Base-by-base conservation (phyloP, 2,329 filamentous ascomycete species). In the Diaporthe citriasiana region DNA sequence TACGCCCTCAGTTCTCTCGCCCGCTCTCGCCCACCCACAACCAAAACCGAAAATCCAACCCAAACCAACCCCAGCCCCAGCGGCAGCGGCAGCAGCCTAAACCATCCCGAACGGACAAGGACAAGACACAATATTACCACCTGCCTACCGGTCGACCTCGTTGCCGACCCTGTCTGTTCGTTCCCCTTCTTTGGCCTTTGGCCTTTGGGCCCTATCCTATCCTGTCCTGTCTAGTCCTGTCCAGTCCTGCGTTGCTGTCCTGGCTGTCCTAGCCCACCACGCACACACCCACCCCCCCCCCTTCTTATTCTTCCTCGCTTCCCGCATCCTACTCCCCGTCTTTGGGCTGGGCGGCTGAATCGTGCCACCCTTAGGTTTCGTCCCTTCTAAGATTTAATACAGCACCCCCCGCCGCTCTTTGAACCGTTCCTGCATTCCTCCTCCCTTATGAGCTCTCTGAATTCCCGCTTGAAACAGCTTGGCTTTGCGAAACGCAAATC, bases 401-500 rank as follows among this genome's bases (percentile, higher is more conserved):
- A 63, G n/a, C 78, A 80, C 76, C 77, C 78, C 75, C 78, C 78
- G 76, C 78, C 38, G 25, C 75, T 51, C 45, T 72, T 76, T 78
- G 75, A 74, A 76, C 76, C 75, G 69, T 76, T 77, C 79, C 82
- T 82, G 83, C 82, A 82, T 83, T 79, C 78, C 75, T 79, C 78
- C 63, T 78, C 82, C 85, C 87, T 85, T 88, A 93, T 94, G 92
- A 93, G 90, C 89, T 94, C 91, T 89, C 90, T 93, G 90, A 94
- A 94, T 88, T 90, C 91, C 83, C 91, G 93, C 85, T 91, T 94
- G 84, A 93, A 94, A 88, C 90, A 90, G 88, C 89, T 95, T 87
- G 92, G 93, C 86, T 93, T 94, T 88, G 93, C 92, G 86, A 94
- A 93, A 90, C 92, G 93, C 85, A 93, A 92, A 88, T 93, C 92